Percentiles rank a stretch among this genome's conserved stretches.
These are phyloP conservation scores for Eucommia ulmoides DNA, from an alignment of 257 asterid genomes.

Conservation along the genomic window DNA sequence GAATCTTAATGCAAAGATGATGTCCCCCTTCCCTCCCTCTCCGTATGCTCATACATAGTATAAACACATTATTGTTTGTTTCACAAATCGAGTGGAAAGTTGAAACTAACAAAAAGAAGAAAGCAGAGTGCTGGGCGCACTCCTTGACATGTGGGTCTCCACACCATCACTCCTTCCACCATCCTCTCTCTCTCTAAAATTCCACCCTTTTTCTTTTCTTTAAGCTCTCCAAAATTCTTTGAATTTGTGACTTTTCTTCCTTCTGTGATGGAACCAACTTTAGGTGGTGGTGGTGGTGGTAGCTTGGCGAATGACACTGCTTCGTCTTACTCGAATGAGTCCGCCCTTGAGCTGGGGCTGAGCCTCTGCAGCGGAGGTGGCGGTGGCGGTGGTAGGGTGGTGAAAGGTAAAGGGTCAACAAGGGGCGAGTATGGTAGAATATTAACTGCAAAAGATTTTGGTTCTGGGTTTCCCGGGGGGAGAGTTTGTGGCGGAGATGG, in stretches of 20 bases:
- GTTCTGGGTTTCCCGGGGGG: constrained; percentile 37
- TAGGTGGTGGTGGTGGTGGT: constrained; percentile 17
- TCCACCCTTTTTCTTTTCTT: constrained; percentile 4
- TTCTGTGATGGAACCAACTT: constrained; percentile 41
- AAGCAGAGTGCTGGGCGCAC: constrained; percentile 40
- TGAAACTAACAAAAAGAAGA: neutral
- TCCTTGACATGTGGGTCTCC: constrained; percentile 63
- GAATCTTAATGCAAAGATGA: too few species aligned
- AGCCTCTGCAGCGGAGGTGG: constrained; percentile 41
- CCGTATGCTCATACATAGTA: too few species aligned
- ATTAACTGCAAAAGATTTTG: constrained; percentile 75
- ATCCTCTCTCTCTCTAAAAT: constrained; percentile 20
- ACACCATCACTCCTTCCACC: constrained; percentile 49
- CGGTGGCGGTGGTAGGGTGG: constrained; percentile 11
- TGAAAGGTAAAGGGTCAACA: constrained; percentile 18
- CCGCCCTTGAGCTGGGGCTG: constrained; percentile 58
- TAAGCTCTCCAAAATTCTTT: neutral
- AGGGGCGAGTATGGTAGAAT: constrained; percentile 56
- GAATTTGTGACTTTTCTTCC: neutral
- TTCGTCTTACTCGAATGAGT: constrained; percentile 15
- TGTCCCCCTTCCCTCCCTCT: too few species aligned
- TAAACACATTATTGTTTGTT: too few species aligned
- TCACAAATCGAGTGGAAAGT: too few species aligned
- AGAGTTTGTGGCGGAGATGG: constrained; percentile 18
- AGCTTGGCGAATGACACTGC: neutral